These are phyloP conservation scores for Phellopilus nigrolimitatus DNA, from an alignment of 1,284 basidiomycete species.

Conservation along the genomic window DNA sequence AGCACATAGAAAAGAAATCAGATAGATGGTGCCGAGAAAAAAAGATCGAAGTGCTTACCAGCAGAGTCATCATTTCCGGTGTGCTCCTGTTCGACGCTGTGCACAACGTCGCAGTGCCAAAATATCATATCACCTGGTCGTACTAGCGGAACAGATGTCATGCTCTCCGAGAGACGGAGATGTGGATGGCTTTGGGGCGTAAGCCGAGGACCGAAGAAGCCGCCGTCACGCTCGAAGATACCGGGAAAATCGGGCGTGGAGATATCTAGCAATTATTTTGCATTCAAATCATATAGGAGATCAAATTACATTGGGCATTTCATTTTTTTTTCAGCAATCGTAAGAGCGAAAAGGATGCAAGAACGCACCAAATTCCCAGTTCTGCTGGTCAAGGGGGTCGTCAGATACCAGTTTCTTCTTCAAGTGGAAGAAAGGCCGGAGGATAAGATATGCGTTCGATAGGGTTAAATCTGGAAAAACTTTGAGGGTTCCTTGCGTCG, in stretches of 20 bases:
- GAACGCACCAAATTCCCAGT: conserved; percentile 64
- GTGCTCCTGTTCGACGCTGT: conserved; percentile 75
- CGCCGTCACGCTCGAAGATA: conserved; percentile 38
- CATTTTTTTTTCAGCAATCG: no score
- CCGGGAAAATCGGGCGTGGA: conserved; percentile 56
- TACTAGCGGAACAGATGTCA: conserved; percentile 72
- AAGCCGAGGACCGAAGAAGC: conserved; percentile 50
- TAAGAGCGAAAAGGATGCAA: not conserved
- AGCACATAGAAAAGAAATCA: not conserved
- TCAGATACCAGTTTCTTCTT: conserved; percentile 37
- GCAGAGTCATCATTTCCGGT: conserved; percentile 66
- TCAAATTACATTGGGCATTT: no score
- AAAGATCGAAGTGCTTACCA: conserved; percentile 36
- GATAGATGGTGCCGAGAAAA: conserved; percentile 3
- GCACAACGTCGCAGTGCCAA: conserved; percentile 84
- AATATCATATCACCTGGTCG: conserved; percentile 81
- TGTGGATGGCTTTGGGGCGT: conserved; percentile 58
- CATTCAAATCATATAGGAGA: no score
- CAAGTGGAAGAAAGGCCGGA: conserved; percentile 79
- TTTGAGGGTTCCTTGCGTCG: conserved; percentile 71
- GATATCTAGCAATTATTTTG: conserved; percentile 49
- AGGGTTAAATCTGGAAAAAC: conserved; percentile 75
- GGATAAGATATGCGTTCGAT: conserved; percentile 75
- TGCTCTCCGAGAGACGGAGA: conserved; percentile 61
- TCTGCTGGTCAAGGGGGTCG: conserved; percentile 49